Evolutionary conservation across 164 flowering plant genomes (phyloP), one percentile per base, ranked within the genome.

Genomic region (Akebia trifoliata): DNA sequence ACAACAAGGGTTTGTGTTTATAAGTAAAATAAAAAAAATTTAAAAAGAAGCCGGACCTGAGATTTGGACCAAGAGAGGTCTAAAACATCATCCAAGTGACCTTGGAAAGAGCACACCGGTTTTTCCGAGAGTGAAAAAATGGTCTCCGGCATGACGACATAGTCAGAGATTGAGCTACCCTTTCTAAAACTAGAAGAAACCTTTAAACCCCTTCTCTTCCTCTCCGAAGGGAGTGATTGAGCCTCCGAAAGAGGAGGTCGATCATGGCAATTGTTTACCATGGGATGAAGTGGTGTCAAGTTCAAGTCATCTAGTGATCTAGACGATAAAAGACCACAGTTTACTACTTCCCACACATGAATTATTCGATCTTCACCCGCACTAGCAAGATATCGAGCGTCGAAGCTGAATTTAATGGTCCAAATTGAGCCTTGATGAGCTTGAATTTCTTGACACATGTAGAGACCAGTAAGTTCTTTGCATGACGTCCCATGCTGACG

Each of bases 401-500:
- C 94, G 1, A 6, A 54, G 68, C 82, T 93, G 53, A 93, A 93
- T 53, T 46, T 78, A 11, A 93, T 87, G 2, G 81, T 69, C 98
- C 98, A 87, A 31, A 93, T 84, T 1, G 96, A 90, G 2, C 98
- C 98, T 36, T 85, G 63, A 21, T 93, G 98, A 51, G 97, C 98
- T 49, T 75, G 84, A 45, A 93, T 81, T 60, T 93, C 96, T 54
- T 93, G 98, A 57, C 82, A 78, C 71, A 84, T 62, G 58, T 83
- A 82, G 61, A 93, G 50, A 14, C 94, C 98, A 22, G 86, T 82
- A 6, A 93, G 69, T 56, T 93, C 98, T 72, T 90, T 93, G 54
- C 59, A 63, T 0, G 85, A 59, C 39, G 87, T 90, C n/a, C 98
- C 98, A 12, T 76, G 72, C 37, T 80, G 86, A 29, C 84, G 72